phyloP scores from a whole-genome alignment of 2,329 filamentous ascomycete species.

The Apiospora kogelbergensis region DNA sequence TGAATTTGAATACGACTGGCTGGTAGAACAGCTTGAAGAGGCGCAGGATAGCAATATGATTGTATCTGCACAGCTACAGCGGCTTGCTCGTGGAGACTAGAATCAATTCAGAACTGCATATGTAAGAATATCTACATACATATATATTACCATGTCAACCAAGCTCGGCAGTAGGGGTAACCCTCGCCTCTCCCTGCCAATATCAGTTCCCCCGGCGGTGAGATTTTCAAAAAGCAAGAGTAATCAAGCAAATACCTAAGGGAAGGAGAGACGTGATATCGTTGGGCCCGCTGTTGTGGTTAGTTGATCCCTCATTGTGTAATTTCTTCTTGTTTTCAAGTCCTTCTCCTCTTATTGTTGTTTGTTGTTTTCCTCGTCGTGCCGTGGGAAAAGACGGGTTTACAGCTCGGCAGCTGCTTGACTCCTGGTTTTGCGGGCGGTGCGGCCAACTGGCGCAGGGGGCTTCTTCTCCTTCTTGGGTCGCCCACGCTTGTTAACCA shows the following conservation, averaged over 20 bases:
- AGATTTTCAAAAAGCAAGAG: neutral
- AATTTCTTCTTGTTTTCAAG: neutral
- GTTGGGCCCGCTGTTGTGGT: neutral
- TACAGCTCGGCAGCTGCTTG: conserved; percentile 24
- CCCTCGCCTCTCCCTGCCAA: neutral
- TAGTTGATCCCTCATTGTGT: neutral
- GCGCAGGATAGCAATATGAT: neutral
- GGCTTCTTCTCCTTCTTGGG: conserved; percentile 36
- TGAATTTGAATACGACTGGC: neutral
- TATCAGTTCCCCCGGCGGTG: neutral
- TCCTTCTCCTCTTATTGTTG: neutral
- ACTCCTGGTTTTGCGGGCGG: conserved; percentile 40
- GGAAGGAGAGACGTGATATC: neutral
- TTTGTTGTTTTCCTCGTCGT: neutral
- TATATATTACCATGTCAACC: neutral
- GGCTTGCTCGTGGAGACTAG: no score
- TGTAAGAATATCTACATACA: neutral
- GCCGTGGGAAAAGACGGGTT: neutral
- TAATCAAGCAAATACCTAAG: neutral
- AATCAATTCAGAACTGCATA: no score
- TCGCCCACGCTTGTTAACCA: conserved; percentile 35
- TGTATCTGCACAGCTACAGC: no score
- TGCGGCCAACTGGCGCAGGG: conserved; percentile 31
- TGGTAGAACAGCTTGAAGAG: neutral
- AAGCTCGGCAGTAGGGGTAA: neutral